Evolutionary conservation across 805 yeast genomes (phyloP), one percentile per base, ranked within the genome.

Genomic region (Ogataea wickerhamii): DNA sequence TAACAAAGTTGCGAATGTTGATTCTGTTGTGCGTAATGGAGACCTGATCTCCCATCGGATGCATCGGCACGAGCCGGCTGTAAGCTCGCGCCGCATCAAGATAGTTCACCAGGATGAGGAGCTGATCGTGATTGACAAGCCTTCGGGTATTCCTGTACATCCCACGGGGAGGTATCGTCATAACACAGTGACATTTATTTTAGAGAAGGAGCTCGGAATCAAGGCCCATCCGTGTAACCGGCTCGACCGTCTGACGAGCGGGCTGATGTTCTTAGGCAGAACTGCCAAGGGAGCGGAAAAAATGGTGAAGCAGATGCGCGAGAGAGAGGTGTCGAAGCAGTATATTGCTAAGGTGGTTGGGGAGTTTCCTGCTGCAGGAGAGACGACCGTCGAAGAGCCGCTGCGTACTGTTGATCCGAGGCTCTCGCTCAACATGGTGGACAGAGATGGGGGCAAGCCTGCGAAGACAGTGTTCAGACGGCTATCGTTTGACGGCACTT

Each of bases 111-210:
- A 88, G 52, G 81, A 87, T 56, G 87, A 82, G 6, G 75, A 83
- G 34, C 57, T 87, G 17, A 68, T 93, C 4, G 94, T 85, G 3
- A 81, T 93, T 17, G 95, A 91, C 58, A 93, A 93, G 48, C 98
- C 98, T 0, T 74, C 93, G 4, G 97, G 98, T 0, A 73, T 93
- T 2, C 97, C 98, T 0, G 95, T 87, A 0, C 98, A 93, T 58
- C 98, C 98, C 3, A 83, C 96, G 0, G 98, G 98, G 0, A 64
- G 89, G 46, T 78, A 80, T 68, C 56, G 93, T 55, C 77, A 78
- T 61, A 76, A 81, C 57, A 77, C 95, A 0, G 74, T 87, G 16
- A 85, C 94, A 8, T 82, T 80, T 57, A 76, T 87, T 4, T 61
- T 93, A 48, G 81, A 86, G 58, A 76, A 78, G 38, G 94, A 89